A percentile compares a stretch with the other conserved stretches of the same genome.
These are phyloP conservation scores for Chloris gayana DNA, from an alignment of 176 grass and related monocot species.

Conservation along the genomic window DNA sequence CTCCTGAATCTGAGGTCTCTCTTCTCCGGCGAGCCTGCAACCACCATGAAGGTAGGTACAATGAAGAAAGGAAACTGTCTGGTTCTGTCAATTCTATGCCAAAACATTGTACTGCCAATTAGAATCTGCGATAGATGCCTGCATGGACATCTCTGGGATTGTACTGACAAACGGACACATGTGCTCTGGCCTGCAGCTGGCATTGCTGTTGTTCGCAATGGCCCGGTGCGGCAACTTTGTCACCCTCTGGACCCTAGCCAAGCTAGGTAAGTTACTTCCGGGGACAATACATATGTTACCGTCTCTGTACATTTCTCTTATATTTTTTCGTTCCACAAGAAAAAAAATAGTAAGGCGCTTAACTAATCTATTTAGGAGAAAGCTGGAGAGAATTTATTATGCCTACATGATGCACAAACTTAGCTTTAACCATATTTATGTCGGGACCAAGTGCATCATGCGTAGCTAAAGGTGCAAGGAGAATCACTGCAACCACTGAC, in stretches of 20 bases:
- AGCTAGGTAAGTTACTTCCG: slow-evolving; percentile 64
- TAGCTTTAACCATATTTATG: slow-evolving; percentile 4
- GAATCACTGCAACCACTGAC: slow-evolving; percentile 31
- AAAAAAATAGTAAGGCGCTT: background rate
- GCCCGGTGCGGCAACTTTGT: slow-evolving; percentile 86
- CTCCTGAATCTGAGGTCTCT: slow-evolving; percentile 68
- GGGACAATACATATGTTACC: background rate
- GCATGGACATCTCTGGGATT: no score
- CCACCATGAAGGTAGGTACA: slow-evolving; percentile 81
- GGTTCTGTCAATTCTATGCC: background rate
- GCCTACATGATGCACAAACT: background rate
- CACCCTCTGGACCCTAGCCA: slow-evolving; percentile 81
- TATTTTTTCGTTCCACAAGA: background rate
- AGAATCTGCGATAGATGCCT: slow-evolving; percentile 13
- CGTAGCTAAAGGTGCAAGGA: slow-evolving; percentile 25
- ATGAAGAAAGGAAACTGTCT: background rate
- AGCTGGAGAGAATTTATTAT: background rate
- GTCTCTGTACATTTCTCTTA: background rate
- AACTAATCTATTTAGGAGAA: background rate
- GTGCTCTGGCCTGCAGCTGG: slow-evolving; percentile 68
- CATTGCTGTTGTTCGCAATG: slow-evolving; percentile 81
- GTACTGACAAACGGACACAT: slow-evolving; percentile 50
- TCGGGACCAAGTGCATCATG: slow-evolving; percentile 31
- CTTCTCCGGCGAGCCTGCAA: slow-evolving; percentile 90
- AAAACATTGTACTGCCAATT: background rate